Percentiles rank a stretch among this genome's conserved stretches.
Evolutionary conservation across 2,329 filamentous ascomycete species (phyloP).

Genomic region (Aspergillus phoenicis): DNA sequence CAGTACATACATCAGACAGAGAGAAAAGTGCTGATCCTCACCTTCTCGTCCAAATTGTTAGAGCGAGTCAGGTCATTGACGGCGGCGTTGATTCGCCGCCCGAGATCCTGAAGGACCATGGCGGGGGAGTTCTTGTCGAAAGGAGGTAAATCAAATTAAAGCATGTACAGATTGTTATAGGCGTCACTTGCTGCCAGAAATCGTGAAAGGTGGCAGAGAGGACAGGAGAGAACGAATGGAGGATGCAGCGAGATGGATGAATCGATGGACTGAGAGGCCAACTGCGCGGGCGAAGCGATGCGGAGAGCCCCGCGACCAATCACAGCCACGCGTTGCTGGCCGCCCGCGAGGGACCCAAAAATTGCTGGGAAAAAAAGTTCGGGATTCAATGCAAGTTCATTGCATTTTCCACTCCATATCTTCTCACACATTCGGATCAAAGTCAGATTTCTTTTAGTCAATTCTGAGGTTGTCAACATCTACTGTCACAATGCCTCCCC

Average conservation of each 20-base stretch:
- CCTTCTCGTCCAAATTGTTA: conserved; percentile 95
- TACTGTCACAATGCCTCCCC: conserved; percentile 33
- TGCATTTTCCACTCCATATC: background rate
- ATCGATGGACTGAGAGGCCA: conserved; percentile 15
- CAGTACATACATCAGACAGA: background rate
- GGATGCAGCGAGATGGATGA: conserved; percentile 16
- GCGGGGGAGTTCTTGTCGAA: conserved; percentile 22
- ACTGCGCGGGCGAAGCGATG: conserved; percentile 21
- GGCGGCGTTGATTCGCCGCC: conserved; percentile 96
- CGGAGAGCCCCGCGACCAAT: conserved; percentile 36
- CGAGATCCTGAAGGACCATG: conserved; percentile 99
- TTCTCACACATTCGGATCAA: conserved; percentile 2
- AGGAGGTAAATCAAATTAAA: background rate
- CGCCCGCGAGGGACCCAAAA: conserved; percentile 32
- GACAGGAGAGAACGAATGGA: conserved; percentile 23
- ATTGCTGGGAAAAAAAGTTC: conserved; percentile 27
- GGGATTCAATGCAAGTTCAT: conserved; percentile 4
- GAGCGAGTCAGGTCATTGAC: conserved; percentile 91
- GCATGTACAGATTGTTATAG: background rate
- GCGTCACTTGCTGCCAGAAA: background rate
- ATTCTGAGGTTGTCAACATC: conserved; percentile 10
- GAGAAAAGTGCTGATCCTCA: conserved; percentile 34
- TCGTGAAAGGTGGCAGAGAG: background rate
- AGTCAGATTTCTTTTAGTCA: background rate
- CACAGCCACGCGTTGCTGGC: conserved; percentile 30